Percentiles rank a stretch among this genome's conserved stretches.
Evolutionary conservation across 1,284 basidiomycete genomes (phyloP).

Genomic region (Somion occarium): DNA sequence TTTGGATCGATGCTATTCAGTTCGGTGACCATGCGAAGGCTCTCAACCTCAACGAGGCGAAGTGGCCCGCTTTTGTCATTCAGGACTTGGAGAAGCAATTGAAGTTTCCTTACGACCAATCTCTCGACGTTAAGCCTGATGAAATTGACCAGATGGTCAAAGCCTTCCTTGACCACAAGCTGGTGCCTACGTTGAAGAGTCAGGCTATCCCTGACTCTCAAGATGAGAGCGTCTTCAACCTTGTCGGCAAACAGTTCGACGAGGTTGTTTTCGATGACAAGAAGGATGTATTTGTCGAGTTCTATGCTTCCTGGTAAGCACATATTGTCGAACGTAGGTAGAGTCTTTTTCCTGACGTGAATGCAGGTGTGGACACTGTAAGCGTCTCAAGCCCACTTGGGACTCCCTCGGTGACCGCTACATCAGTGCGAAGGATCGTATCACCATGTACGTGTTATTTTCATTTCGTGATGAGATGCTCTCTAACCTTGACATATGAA

Average conservation of each 20-base stretch:
- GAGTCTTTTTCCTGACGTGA: slow-evolving; percentile 8
- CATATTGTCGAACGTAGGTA: background rate
- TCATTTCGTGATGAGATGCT: slow-evolving; percentile 5
- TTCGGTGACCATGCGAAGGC: slow-evolving; percentile 96
- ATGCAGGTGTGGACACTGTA: slow-evolving; percentile 88
- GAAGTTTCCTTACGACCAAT: slow-evolving; percentile 87
- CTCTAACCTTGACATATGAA: slow-evolving; percentile 28
- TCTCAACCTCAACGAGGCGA: slow-evolving; percentile 79
- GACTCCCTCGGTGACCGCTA: slow-evolving; percentile 89
- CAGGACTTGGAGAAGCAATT: slow-evolving; percentile 82
- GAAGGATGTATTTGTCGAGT: slow-evolving; percentile 97
- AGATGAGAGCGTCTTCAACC: slow-evolving; percentile 76
- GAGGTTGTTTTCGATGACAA: slow-evolving; percentile 79
- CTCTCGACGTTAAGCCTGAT: slow-evolving; percentile 52
- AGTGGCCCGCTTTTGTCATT: slow-evolving; percentile 94
- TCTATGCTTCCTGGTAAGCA: slow-evolving; percentile 90
- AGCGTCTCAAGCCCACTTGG: slow-evolving; percentile 94
- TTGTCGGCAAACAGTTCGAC: slow-evolving; percentile 92
- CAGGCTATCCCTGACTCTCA: slow-evolving; percentile 83
- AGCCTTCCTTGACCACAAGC: slow-evolving; percentile 67
- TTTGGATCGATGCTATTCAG: slow-evolving; percentile 96
- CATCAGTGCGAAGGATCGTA: slow-evolving; percentile 68
- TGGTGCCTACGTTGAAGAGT: slow-evolving; percentile 88
- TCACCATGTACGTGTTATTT: slow-evolving; percentile 68
- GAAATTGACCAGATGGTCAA: slow-evolving; percentile 59